Evolutionary conservation across 495 filamentous ascomycete species (phyloP), one percentile per base, ranked within the genome.

Genomic region (Penicillium lagena): DNA sequence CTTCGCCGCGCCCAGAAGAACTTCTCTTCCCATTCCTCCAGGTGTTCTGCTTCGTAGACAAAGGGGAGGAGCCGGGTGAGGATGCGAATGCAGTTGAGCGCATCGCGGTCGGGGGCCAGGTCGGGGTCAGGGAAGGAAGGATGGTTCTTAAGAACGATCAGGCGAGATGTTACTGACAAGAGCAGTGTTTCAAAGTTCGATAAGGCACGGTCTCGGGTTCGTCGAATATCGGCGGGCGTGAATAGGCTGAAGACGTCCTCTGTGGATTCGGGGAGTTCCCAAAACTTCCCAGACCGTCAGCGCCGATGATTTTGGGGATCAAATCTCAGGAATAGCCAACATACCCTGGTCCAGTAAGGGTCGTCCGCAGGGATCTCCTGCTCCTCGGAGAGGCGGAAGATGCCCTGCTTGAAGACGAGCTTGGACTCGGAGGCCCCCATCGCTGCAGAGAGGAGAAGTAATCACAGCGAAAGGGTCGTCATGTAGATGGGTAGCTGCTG

Each of bases 341-440:
- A 40, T 65, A 94, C 89, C 54, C 89, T 87, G 43, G 88, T 79
- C 93, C 93, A 99, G 72, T 95, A 97, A 10, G 82, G 75, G 72
- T 96, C 90, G 62, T 90, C 83, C 35, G 87, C 79, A 36, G 90
- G 79, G 55, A 99, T 97, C 54, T 86, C 77, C 53, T 84, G 80
- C 62, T 93, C 83, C 63, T 96, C 90, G 12, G 90, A 94, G 42
- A 99, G 82, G 60, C 85, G 83, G 73, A 99, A 99, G 73, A 99
- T 96, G 63, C 90, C 93, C 66, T 96, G 86, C 69, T 97, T 99
- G 80, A 99, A 97, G 56, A 90, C 87, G 56, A 96, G 84, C 80
- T 99, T 99, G 51, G 91, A 96, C 73, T 99, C 94, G 64, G 93
- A 96, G 59, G 93, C 93, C 63, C 93, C 93, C 93, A 99, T 99